Conservation (phyloP, 495 filamentous ascomycete genomes). For the Penicillium turbatum region DNA sequence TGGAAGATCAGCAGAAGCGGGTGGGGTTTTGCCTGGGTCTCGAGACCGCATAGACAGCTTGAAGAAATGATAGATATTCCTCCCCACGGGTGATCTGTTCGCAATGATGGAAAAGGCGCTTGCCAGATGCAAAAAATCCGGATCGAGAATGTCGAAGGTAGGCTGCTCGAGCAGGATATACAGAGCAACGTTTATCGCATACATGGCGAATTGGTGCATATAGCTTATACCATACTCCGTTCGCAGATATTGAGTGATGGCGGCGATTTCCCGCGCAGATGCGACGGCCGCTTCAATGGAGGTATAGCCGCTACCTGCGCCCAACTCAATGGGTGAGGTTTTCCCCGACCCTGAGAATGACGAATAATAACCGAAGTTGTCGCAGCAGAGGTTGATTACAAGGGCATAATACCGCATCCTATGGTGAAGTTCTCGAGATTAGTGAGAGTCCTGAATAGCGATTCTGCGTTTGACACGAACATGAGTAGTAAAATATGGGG, state of each 20-base stretch:
- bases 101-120: slow-evolving; percentile 24
- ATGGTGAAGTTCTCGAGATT: not conserved
- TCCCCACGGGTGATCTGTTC: slow-evolving; percentile 25
- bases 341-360: not conserved
- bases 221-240: slow-evolving; percentile 26
- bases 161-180: slow-evolving; percentile 27
- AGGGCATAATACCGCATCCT: slow-evolving; percentile 35
- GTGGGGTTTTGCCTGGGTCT: not conserved
- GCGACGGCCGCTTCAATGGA: slow-evolving; percentile 12
- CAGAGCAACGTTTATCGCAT: slow-evolving; percentile 30
- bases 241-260: slow-evolving; percentile 15
- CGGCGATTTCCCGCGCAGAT: slow-evolving; percentile 24
- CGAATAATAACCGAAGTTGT: slow-evolving; percentile 13
- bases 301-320: not conserved
- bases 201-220: slow-evolving; percentile 32
- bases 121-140: slow-evolving; percentile 26
- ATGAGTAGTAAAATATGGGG: slow-evolving; percentile 31
- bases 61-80: slow-evolving; percentile 26
- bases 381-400: slow-evolving; percentile 25
- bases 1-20: slow-evolving; percentile 1
- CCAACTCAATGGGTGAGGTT: not conserved
- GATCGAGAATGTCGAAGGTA: slow-evolving; percentile 25
- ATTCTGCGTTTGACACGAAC: slow-evolving; percentile 10
- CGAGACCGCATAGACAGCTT: slow-evolving; percentile 22
- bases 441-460: not conserved